phyloP scores from a whole-genome alignment of 140 eudicot genomes.

The Erigeron philadelphicus region DNA sequence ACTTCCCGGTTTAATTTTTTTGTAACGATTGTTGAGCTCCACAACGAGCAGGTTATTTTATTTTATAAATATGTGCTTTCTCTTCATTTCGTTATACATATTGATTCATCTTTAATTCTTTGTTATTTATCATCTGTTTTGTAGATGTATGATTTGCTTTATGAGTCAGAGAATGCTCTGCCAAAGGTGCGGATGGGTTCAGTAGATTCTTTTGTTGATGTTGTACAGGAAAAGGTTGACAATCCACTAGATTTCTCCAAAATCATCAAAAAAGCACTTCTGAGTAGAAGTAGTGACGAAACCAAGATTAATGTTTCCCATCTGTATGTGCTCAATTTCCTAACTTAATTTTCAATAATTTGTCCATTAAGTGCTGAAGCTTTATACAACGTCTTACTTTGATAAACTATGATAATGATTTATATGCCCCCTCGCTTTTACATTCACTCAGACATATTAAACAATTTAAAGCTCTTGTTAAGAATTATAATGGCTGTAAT shows the following conservation, averaged over 20 bases:
- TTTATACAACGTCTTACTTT: neutral
- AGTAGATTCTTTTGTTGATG: constrained; percentile 50
- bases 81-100: neutral
- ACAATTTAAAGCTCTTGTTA: neutral
- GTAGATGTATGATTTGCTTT: constrained; percentile 77
- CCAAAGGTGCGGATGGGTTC: constrained; percentile 63
- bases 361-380: constrained; percentile 5
- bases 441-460: neutral
- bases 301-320: constrained; percentile 68
- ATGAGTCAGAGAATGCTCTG: constrained; percentile 44
- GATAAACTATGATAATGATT: no score
- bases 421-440: neutral
- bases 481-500: neutral
- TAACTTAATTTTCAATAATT: constrained; percentile 17
- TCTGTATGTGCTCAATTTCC: constrained; percentile 53
- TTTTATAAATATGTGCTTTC: neutral
- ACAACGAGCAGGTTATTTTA: constrained; percentile 81
- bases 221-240: constrained; percentile 77
- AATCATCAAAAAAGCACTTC: constrained; percentile 60
- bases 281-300: constrained; percentile 59
- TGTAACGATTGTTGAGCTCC: constrained; percentile 68
- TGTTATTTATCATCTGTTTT: constrained; percentile 30
- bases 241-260: constrained; percentile 75
- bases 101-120: neutral
- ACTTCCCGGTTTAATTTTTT: constrained; percentile 78